A percentile compares a stretch with the other conserved stretches of the same genome.
These are phyloP conservation scores for Trifolium repens DNA, from an alignment of 306 rosid genomes.

Conservation along the genomic window DNA sequence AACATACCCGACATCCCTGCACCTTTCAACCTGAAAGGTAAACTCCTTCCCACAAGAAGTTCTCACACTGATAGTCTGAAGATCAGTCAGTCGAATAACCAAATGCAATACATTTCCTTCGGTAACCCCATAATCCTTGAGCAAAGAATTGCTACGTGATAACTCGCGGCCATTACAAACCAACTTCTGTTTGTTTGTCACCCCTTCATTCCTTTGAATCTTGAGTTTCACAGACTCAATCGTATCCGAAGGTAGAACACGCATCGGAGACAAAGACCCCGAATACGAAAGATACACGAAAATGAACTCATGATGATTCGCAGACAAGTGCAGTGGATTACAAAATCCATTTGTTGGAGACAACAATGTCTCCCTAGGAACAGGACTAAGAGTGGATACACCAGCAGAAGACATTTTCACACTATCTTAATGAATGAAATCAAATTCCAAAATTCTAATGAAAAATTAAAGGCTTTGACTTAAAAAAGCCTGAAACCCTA, in stretches of 20 bases:
- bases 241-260: slow-evolving; percentile 78
- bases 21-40: slow-evolving; percentile 75
- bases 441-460: neutral
- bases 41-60: slow-evolving; percentile 73
- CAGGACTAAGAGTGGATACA: slow-evolving; percentile 64
- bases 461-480: slow-evolving; percentile 41
- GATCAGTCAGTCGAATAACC: slow-evolving; percentile 81
- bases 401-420: slow-evolving; percentile 83
- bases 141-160: slow-evolving; percentile 73
- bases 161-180: slow-evolving; percentile 93
- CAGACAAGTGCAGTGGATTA: slow-evolving; percentile 47
- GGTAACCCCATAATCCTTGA: slow-evolving; percentile 78
- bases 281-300: slow-evolving; percentile 61
- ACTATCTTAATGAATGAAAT: neutral
- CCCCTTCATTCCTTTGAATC: slow-evolving; percentile 72
- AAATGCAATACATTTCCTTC: slow-evolving; percentile 90
- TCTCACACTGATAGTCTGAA: slow-evolving; percentile 72
- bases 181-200: slow-evolving; percentile 79
- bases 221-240: slow-evolving; percentile 82
- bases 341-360: slow-evolving; percentile 42
- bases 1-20: slow-evolving; percentile 77
- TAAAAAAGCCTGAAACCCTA: slow-evolving; percentile 45
- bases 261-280: slow-evolving; percentile 68
- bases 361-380: slow-evolving; percentile 54
- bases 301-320: slow-evolving; percentile 55